Conservation (phyloP, 2,329 filamentous ascomycete genomes). For the Myotisia sp. region DNA sequence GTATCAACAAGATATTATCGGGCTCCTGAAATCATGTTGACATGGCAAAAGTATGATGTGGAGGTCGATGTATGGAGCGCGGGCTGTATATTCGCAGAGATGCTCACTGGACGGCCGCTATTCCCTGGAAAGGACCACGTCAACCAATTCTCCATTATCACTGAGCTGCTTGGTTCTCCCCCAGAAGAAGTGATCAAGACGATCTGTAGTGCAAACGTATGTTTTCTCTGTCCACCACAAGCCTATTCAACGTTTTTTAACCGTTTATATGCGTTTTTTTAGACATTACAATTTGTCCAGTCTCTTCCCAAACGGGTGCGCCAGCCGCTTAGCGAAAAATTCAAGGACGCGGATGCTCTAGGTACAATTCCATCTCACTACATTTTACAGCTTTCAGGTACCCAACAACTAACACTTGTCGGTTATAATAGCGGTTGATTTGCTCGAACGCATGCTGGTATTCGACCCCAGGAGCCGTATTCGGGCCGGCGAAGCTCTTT, state of each 20-base stretch:
- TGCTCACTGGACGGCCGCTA: conserved; percentile 83
- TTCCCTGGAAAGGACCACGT: conserved; percentile 99
- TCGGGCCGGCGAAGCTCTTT: conserved; percentile 69
- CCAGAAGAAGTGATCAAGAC: conserved; percentile 98
- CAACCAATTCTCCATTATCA: conserved; percentile 99
- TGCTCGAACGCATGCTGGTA: conserved; percentile 92
- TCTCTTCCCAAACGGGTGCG: conserved; percentile 90
- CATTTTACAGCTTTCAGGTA: conserved; percentile 7
- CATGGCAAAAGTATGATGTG: conserved; percentile 99
- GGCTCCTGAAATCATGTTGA: conserved; percentile 98
- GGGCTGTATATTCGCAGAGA: conserved; percentile 97
- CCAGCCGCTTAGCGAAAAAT: conserved; percentile 73
- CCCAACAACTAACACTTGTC: no score
- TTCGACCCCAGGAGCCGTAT: conserved; percentile 97
- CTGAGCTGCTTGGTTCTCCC: conserved; percentile 86
- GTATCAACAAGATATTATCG: conserved; percentile 98
- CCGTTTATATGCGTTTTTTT: neutral
- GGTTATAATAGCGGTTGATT: conserved; percentile 77
- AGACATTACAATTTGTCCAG: conserved; percentile 95
- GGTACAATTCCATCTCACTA: conserved; percentile 38
- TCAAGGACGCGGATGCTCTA: conserved; percentile 80
- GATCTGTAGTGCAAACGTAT: conserved; percentile 93
- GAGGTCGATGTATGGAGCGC: conserved; percentile 99
- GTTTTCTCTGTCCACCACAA: conserved; percentile 17
- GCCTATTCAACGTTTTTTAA: neutral